These are phyloP conservation scores for Metschnikowia hibisci DNA, from an alignment of 805 yeast genomes.

Conservation along the genomic window DNA sequence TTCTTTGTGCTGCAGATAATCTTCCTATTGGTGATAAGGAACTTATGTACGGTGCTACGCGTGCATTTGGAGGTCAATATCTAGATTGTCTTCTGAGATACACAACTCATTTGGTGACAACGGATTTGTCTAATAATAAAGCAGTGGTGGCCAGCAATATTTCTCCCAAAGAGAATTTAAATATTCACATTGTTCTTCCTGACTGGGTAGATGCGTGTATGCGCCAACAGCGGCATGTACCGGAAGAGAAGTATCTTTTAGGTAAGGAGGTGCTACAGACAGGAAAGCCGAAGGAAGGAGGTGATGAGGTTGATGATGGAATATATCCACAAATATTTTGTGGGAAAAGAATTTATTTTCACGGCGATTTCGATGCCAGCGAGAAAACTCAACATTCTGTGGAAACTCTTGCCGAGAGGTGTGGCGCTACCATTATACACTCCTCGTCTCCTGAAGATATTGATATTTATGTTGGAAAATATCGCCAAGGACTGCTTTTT, in stretches of 20 bases:
- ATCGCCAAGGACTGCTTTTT: conserved; percentile 56
- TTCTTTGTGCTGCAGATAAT: conserved; percentile 57
- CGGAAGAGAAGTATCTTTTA: conserved; percentile 53
- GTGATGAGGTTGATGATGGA: neutral
- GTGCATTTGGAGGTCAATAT: conserved; percentile 75
- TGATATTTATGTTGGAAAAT: conserved; percentile 56
- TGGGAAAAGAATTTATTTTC: conserved; percentile 47
- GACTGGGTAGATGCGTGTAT: conserved; percentile 78
- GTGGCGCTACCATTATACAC: conserved; percentile 51
- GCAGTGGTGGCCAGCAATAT: conserved; percentile 51
- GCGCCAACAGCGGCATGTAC: conserved; percentile 45
- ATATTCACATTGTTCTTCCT: conserved; percentile 64
- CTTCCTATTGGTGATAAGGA: conserved; percentile 58
- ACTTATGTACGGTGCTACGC: conserved; percentile 62
- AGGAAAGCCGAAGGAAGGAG: conserved; percentile 18
- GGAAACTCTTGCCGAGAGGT: conserved; percentile 39
- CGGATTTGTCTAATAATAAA: conserved; percentile 50
- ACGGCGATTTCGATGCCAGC: conserved; percentile 54
- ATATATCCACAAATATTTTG: neutral
- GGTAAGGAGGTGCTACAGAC: conserved; percentile 15
- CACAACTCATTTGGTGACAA: conserved; percentile 76
- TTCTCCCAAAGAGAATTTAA: conserved; percentile 21
- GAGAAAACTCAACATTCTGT: conserved; percentile 39
- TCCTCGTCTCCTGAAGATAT: conserved; percentile 17
- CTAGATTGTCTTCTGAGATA: conserved; percentile 58